Evolutionary conservation across 2,329 filamentous ascomycete species (phyloP), one percentile per base, ranked within the genome.

Genomic region (Alternaria sp.): DNA sequence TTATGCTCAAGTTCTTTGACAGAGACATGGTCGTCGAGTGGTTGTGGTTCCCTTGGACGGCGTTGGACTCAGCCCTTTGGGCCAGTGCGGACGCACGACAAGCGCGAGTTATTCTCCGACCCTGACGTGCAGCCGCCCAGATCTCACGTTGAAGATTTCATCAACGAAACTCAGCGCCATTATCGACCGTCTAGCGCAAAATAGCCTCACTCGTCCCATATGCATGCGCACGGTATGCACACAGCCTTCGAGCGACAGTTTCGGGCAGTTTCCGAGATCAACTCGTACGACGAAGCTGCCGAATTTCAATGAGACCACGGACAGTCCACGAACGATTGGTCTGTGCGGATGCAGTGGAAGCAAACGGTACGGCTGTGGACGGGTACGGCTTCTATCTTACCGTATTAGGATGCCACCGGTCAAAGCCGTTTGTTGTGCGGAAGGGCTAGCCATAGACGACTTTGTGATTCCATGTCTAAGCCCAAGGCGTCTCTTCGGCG

Each of bases 291-390:
- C 64, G 57, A 69, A 69, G 66, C 70, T 61, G 71, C 64, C 69
- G 75, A 75, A 73, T 70, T 70, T 74, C 73, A 55, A 56, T 44
- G 55, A 50, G 58, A 63, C 63, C 61, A 69, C 67, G 63, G 71
- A 71, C 67, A 72, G 61, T 47, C 60, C 68, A 72, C 61, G 75
- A 79, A 80, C 78, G 53, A 69, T 67, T 78, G 76, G 75, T 60
- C 76, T 68, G 76, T 79, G 77, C 77, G 41, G 61, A 65, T 59
- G 61, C 58, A 49, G 66, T 68, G 67, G 56, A 68, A 61, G 68
- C 71, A 73, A 73, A 75, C 71, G 57, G 61, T 61, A 67, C 54
- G 63, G 63, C 62, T 66, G 58, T 69, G 59, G 59, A 59, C 55
- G 57, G 57, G 57, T 45, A 65, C 64, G 54, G 41, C 60, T 62